Conservation (phyloP, 106 monocot species). For the Gastrodia elata region DNA sequence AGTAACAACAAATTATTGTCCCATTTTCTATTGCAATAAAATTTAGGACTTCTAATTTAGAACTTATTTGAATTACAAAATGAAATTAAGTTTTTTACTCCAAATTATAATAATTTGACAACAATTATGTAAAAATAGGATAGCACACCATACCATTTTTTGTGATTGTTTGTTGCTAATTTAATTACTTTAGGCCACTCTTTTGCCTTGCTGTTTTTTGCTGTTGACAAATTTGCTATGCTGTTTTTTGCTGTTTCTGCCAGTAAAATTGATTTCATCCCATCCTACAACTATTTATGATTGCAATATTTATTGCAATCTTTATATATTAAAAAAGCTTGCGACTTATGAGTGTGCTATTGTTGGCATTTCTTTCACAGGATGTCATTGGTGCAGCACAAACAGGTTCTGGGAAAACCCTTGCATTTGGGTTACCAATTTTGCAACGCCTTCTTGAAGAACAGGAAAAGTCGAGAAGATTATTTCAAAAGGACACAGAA, state of each 20-base stretch:
- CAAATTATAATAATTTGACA: too few relatives aligned
- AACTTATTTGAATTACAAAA: too few relatives aligned
- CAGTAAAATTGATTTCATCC: background rate
- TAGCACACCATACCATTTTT: too few relatives aligned
- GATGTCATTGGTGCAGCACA: conserved; percentile 99
- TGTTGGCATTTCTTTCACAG: conserved; percentile 19
- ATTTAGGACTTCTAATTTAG: too few relatives aligned
- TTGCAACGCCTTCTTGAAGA: conserved; percentile 91
- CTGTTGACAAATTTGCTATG: background rate
- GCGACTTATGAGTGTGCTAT: background rate
- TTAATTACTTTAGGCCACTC: too few relatives aligned
- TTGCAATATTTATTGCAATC: background rate
- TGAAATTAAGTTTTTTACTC: too few relatives aligned
- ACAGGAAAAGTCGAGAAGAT: conserved; percentile 45
- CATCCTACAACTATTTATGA: background rate
- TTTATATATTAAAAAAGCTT: background rate
- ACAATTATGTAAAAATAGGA: too few relatives aligned
- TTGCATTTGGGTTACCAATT: conserved; percentile 95
- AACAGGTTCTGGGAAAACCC: conserved; percentile 97
- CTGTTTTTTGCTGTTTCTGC: too few relatives aligned
- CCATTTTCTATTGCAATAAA: too few relatives aligned
- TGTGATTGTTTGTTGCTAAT: too few relatives aligned
- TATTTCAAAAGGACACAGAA: conserved; percentile 14
- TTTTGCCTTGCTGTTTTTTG: too few relatives aligned
- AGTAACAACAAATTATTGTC: too few relatives aligned